A percentile compares a stretch with the other conserved stretches of the same genome.
These are phyloP conservation scores for Cerioporus squamosus DNA, from an alignment of 1,284 basidiomycete genomes.

Conservation along the genomic window DNA sequence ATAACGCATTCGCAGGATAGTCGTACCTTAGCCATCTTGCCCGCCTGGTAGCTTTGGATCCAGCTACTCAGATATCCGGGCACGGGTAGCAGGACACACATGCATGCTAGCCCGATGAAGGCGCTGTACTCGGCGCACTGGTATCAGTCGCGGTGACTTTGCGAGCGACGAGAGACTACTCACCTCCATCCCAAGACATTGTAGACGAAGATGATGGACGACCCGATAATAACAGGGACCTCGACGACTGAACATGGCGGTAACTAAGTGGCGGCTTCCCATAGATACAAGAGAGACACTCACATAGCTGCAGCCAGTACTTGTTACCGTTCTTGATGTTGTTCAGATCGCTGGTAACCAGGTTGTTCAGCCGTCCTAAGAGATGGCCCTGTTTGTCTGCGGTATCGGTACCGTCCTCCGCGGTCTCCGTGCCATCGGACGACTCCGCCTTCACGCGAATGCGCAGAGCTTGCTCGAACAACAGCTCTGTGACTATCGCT, in stretches of 20 bases:
- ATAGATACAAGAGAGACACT: neutral
- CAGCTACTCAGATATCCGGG: conserved; percentile 41
- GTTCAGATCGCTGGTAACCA: conserved; percentile 41
- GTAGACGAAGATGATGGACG: conserved; percentile 47
- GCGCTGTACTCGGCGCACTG: conserved; percentile 32
- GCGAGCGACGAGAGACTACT: neutral
- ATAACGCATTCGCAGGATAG: conserved; percentile 15
- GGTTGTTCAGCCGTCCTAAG: conserved; percentile 54
- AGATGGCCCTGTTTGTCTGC: conserved; percentile 31
- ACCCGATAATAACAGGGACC: conserved; percentile 38
- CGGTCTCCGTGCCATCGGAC: conserved; percentile 7
- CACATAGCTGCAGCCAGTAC: conserved; percentile 23
- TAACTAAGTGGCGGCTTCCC: conserved; percentile 1
- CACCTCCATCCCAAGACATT: conserved; percentile 51
- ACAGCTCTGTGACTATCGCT: conserved; percentile 56
- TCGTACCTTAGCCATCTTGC: conserved; percentile 37
- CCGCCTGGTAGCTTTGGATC: conserved; percentile 34
- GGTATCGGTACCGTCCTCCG: conserved; percentile 32
- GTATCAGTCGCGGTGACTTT: neutral
- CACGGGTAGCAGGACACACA: conserved; percentile 56
- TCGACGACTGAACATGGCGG: conserved; percentile 36
- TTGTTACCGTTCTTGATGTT: conserved; percentile 40
- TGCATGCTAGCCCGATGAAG: conserved; percentile 54
- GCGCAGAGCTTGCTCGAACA: conserved; percentile 60
- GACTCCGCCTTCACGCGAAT: conserved; percentile 49